Base-by-base conservation (phyloP, 2,329 filamentous ascomycete genomes). In the Pseudocercospora musae region DNA sequence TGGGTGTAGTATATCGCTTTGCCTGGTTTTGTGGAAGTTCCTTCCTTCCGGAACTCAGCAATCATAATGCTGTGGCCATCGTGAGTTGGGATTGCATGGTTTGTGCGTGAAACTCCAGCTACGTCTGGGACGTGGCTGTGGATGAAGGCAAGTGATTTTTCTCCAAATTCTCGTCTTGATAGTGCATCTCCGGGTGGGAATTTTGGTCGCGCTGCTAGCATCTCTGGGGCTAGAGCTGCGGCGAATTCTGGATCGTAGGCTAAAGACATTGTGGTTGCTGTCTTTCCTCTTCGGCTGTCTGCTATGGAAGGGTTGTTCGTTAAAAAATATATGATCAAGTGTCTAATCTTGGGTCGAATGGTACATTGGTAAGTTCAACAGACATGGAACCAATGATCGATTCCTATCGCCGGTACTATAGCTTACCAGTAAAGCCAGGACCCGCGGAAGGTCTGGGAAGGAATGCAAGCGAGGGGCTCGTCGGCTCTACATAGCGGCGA, bases 111-210 rank as follows among this genome's bases (percentile, higher is more conserved):
- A 31, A 67, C 58, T 33, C 42, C 48, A 18, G 66, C 46, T 4
- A 40, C 23, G 8, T 52, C 33, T 40, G 67, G 64, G 1, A 65
- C 9, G 7, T 49, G 37, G 4, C 46, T 52, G 10, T 27, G 37
- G 15, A 58, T 60, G 2, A 44, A 33, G 9, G 13, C 11, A 3
- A 66, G 53, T 40, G 57, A 58, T 27, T 42, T 31, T 18, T 59
- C 40, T 33, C 58, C 48, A 1, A 18, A 29, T n/a, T 52, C 56
- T 56, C 67, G 62, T 23, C 66, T 52, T 27, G 55, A 58, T 15
- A 64, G 50, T 18, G 60, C 67, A 48, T 70, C 65, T 29, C 64
- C 65, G 23, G 57, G 56, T 11, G 60, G 58, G 3, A 63, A 57
- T 48, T 63, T 49, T 9, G 65, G 49, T 13, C 46, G 23, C 1